phyloP scores from a whole-genome alignment of 2,329 filamentous ascomycete species.

The Curvularia verruculosa region DNA sequence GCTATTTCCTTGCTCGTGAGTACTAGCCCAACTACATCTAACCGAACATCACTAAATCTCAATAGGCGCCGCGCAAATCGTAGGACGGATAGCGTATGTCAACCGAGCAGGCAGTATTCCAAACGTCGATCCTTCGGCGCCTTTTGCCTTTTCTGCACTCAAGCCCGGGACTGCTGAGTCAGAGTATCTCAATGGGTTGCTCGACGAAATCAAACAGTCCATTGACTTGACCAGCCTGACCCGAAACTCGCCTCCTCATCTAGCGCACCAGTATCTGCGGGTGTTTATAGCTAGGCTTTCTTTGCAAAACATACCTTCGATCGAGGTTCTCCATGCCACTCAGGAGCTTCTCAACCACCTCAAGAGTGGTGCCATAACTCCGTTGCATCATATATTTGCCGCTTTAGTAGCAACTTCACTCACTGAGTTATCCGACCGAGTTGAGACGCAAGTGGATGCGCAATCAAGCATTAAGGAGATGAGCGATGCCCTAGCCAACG shows the following conservation, averaged over 20 bases:
- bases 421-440: slow-evolving; percentile 42
- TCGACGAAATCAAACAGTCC: slow-evolving; percentile 42
- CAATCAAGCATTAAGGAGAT: slow-evolving; percentile 47
- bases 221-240: slow-evolving; percentile 39
- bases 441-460: slow-evolving; percentile 46
- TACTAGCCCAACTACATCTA: background rate
- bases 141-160: slow-evolving; percentile 34
- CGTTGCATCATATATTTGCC: slow-evolving; percentile 46
- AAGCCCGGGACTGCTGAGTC: slow-evolving; percentile 34
- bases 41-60: slow-evolving; percentile 7
- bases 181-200: slow-evolving; percentile 38
- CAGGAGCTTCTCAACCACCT: slow-evolving; percentile 41
- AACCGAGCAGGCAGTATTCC: slow-evolving; percentile 39
- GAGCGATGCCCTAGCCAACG: slow-evolving; percentile 40
- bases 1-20: slow-evolving; percentile 47
- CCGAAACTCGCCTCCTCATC: slow-evolving; percentile 38
- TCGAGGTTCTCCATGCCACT: slow-evolving; percentile 34
- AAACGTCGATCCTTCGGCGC: slow-evolving; percentile 38
- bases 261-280: slow-evolving; percentile 47
- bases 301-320: slow-evolving; percentile 27
- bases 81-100: slow-evolving; percentile 40
- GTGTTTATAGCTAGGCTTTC: slow-evolving; percentile 42
- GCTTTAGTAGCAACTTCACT: slow-evolving; percentile 45
- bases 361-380: slow-evolving; percentile 34
- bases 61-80: slow-evolving; percentile 40